phyloP scores from a whole-genome alignment of 805 yeast species.

The Candida arabinofermentans region DNA sequence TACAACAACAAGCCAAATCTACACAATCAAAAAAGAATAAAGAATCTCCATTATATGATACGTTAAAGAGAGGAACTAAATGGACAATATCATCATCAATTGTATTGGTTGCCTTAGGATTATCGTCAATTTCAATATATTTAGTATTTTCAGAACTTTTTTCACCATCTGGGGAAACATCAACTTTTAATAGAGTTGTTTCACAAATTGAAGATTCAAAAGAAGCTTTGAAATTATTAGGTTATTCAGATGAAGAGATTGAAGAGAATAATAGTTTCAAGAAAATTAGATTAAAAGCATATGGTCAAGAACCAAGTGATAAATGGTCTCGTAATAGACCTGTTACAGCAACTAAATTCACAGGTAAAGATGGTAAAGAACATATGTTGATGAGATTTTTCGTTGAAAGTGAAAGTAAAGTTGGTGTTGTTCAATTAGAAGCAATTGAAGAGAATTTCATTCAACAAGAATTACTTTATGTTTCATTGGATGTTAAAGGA shows the following conservation, averaged over 20 bases:
- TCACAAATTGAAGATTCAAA: constrained; percentile 67
- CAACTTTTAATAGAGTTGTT: constrained; percentile 84
- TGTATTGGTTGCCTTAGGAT: constrained; percentile 65
- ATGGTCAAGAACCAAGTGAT: constrained; percentile 68
- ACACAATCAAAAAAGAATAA: constrained; percentile 11
- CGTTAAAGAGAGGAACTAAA: constrained; percentile 52
- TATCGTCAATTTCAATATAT: constrained; percentile 66
- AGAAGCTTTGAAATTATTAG: constrained; percentile 51
- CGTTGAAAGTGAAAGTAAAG: constrained; percentile 64
- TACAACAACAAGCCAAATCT: background rate
- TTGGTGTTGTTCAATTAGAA: constrained; percentile 75
- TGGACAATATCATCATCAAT: constrained; percentile 58
- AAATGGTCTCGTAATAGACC: constrained; percentile 91
- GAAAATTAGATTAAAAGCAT: constrained; percentile 65
- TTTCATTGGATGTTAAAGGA: constrained; percentile 75
- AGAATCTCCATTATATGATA: constrained; percentile 35
- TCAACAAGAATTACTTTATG: constrained; percentile 64
- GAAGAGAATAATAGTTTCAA: constrained; percentile 27
- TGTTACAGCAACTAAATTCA: constrained; percentile 58
- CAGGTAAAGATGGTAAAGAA: constrained; percentile 72
- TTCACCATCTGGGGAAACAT: constrained; percentile 89
- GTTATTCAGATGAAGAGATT: constrained; percentile 37
- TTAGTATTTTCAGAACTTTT: constrained; percentile 75
- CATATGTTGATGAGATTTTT: constrained; percentile 73
- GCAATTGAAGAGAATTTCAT: constrained; percentile 66